Evolutionary conservation across 176 grass and related monocot genomes (phyloP), one percentile per base, ranked within the genome.

Genomic region (Typha latifolia): DNA sequence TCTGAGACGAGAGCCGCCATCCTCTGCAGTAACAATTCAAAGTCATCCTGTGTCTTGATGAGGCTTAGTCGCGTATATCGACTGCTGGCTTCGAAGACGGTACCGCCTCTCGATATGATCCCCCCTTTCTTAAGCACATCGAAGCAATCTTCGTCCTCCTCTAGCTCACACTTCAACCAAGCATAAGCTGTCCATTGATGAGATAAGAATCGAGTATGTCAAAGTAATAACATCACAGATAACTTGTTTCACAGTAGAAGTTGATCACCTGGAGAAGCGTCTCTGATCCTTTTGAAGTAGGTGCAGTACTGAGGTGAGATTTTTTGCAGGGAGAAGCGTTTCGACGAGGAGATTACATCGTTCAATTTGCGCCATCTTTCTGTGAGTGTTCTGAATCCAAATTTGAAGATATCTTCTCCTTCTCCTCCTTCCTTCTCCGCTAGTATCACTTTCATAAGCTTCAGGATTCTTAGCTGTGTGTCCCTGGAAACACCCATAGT

Each of bases 131-230:
- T 73, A 61, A 91, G 49, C 47, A 77, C 74, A 1, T 81, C 49
- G 0, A 13, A 3, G 68, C 91, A 96, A 69, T 96, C 74, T 12
- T 12, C 19, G 49, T 96, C 91, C 74, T 88, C 84, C 27, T 82
- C 87, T n/a, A 61, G 71, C 77, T 88, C 82, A 55, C 91, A 96
- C 37, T 82, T 96, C 19, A 91, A 59, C 91, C 87, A 96, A 0
- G 84, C 87, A 66, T 96, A 96, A 57, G 91, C 87, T 96, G 81
- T 26, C 1, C 37, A 43, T 43, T 43, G 5, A 43, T 43, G 37
- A 43, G 37, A 43, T 43, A 9, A 9, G 37, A 43, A 43, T 9
- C 8, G 34, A 43, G 37, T 43, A 43, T 10, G 27, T 29, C 9
- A 6, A 43, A 43, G 37, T 43, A 9, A 10, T 43, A 43, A 8